Base-by-base conservation (phyloP, 805 yeast species). In the Wickerhamiella occidentalis region DNA sequence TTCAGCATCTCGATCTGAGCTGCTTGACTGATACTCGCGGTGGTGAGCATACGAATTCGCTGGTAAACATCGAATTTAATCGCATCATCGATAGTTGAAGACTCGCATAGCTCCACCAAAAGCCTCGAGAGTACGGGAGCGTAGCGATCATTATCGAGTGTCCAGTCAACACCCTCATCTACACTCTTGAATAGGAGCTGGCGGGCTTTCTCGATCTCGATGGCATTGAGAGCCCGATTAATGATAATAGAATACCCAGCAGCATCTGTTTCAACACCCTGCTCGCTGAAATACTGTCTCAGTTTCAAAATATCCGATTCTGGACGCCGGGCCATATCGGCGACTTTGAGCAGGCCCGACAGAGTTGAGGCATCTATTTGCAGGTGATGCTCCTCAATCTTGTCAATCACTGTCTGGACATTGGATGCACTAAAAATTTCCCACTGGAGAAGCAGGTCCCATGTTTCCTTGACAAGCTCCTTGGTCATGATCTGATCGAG, bases 161-260 rank as follows among this genome's bases (percentile, higher is more conserved):
- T 66, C 79, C 80, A 76, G 23, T 68, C 67, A 5, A 70, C 66
- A 30, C 74, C 76, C 23, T 65, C 57, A 4, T 60, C 54, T 6
- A 70, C 55, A 44, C 68, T 61, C 9, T 63, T 56, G 5, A 67
- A 56, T 56, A 72, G 73, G 6, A 67, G 40, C 15, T 57, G 48
- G 15, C 66, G 58, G 0, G 72, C 71, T 18, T 54, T 56, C 6
- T 54, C 54, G 15, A 59, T 53, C 38, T 64, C 68, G 2, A 56
- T 55, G 1, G 54, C 52, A 7, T 48, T 46, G 9, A 73, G 52
- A 2, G 62, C 61, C 19, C 69, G 55, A 12, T 65, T 58, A 11
- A 74, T 65, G 26, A 72, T 53, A 5, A 64, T 55, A 0, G 68
- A 60, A 46, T 61, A 67, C 8, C 70, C 61, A 13, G 64, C 62